Evolutionary conservation across 306 rosid genomes (phyloP).

Genomic region (Vigna radiata): DNA sequence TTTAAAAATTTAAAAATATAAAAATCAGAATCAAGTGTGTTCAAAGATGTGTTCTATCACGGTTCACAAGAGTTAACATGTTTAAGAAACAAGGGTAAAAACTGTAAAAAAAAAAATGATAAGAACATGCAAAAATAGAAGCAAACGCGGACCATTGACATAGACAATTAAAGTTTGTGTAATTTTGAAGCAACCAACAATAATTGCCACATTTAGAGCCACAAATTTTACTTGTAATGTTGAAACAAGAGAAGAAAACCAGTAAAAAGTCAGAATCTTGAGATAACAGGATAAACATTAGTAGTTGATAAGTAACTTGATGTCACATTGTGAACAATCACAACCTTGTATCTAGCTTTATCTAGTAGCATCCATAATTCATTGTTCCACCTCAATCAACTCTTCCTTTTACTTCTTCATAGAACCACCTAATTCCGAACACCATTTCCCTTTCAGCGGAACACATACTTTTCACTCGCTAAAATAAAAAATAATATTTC

Average conservation of each 20-base stretch:
- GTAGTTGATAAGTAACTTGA: not conserved
- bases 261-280: slow-evolving; percentile 25
- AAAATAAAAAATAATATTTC: slow-evolving; percentile 18
- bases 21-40: too few relatives aligned
- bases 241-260: slow-evolving; percentile 31
- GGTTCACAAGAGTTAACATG: too few relatives aligned
- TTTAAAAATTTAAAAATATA: too few relatives aligned
- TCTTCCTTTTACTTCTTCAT: slow-evolving; percentile 26
- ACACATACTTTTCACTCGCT: slow-evolving; percentile 25
- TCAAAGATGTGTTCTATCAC: too few relatives aligned
- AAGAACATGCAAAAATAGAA: not conserved
- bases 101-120: too few relatives aligned
- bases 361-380: slow-evolving; percentile 38
- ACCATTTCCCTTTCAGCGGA: not conserved
- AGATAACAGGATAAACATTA: slow-evolving; percentile 21
- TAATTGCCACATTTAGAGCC: slow-evolving; percentile 35
- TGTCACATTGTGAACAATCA: not conserved
- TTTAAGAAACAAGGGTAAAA: too few relatives aligned
- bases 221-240: slow-evolving; percentile 29
- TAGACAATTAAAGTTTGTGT: slow-evolving; percentile 39
- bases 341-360: slow-evolving; percentile 17
- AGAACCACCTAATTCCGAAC: slow-evolving; percentile 31
- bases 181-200: slow-evolving; percentile 41
- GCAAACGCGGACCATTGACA: slow-evolving; percentile 36
- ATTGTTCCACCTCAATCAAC: slow-evolving; percentile 21